A percentile compares a stretch with the other conserved stretches of the same genome.
phyloP scores from a whole-genome alignment of 2,329 filamentous ascomycete species.

The Cryphonectria nitschkei region DNA sequence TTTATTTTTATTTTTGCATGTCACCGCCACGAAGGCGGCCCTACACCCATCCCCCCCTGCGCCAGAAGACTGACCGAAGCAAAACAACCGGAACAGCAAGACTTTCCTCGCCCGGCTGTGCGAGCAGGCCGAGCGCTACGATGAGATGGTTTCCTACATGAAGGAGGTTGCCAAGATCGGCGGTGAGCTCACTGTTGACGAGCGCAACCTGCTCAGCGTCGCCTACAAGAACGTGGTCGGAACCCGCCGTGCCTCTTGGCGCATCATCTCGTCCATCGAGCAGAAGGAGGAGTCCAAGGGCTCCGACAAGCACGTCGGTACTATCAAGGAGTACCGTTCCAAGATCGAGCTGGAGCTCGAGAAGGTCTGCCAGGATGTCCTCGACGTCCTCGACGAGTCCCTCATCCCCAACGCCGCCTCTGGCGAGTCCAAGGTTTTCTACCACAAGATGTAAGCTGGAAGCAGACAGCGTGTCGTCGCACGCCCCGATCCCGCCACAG shows the following conservation, averaged over 20 bases:
- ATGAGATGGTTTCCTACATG: constrained; percentile 99
- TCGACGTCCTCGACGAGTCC: constrained; percentile 89
- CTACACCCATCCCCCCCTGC: background rate
- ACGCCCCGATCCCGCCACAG: background rate
- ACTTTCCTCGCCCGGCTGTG: constrained; percentile 99
- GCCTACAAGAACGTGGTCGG: constrained; percentile 99
- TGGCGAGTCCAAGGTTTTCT: constrained; percentile 99
- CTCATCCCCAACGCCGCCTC: constrained; percentile 95
- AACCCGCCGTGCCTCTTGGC: constrained; percentile 96
- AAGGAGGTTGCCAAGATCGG: constrained; percentile 96
- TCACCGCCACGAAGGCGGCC: constrained; percentile 17
- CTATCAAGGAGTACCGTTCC: constrained; percentile 95
- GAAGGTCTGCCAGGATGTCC: constrained; percentile 97
- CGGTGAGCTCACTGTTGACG: constrained; percentile 86
- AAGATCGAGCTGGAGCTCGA: constrained; percentile 98
- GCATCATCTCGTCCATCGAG: constrained; percentile 99
- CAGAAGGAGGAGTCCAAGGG: constrained; percentile 99
- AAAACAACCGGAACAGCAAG: constrained; percentile 67
- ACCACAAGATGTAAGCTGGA: constrained; percentile 93
- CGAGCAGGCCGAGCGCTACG: constrained; percentile 99
- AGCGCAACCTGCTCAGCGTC: constrained; percentile 97
- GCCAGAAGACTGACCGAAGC: constrained; percentile 41
- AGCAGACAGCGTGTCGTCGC: background rate
- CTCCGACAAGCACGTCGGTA: constrained; percentile 88
- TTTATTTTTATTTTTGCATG: constrained; percentile 8